Conservation (phyloP, 2,329 filamentous ascomycete species). For the Falciphora oryzae region DNA sequence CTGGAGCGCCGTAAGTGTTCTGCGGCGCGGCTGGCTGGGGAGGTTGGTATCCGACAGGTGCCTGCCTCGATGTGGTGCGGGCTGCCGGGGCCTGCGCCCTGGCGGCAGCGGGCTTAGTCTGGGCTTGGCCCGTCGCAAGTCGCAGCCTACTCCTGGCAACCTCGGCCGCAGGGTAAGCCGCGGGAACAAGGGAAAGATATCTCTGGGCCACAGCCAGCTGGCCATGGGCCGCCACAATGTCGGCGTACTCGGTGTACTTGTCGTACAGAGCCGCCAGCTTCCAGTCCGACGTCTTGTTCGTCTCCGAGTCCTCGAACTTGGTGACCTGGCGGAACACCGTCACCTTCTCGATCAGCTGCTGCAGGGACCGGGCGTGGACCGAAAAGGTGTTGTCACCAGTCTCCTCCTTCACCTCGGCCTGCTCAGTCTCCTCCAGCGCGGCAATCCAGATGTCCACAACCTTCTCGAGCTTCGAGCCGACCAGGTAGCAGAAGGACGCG, state of each 20-base stretch:
- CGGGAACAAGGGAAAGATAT: slow-evolving; percentile 82
- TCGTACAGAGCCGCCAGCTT: slow-evolving; percentile 84
- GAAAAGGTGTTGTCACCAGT: slow-evolving; percentile 79
- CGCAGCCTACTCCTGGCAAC: slow-evolving; percentile 79
- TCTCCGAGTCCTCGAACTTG: slow-evolving; percentile 79
- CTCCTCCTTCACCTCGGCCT: slow-evolving; percentile 62
- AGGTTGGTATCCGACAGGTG: slow-evolving; percentile 43
- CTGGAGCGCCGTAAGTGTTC: slow-evolving; percentile 7
- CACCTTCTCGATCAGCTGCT: slow-evolving; percentile 97
- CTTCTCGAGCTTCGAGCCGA: slow-evolving; percentile 95
- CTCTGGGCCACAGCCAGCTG: slow-evolving; percentile 81
- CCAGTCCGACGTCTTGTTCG: slow-evolving; percentile 69
- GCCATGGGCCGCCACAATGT: slow-evolving; percentile 87
- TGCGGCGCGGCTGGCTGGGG: slow-evolving; percentile 25
- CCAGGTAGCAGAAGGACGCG: slow-evolving; percentile 93
- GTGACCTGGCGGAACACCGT: slow-evolving; percentile 93
- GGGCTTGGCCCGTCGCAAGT: slow-evolving; percentile 55
- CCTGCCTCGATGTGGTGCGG: slow-evolving; percentile 32
- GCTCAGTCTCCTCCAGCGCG: slow-evolving; percentile 80
- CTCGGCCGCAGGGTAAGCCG: slow-evolving; percentile 79
- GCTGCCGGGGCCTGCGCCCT: slow-evolving; percentile 19
- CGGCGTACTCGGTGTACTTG: slow-evolving; percentile 95
- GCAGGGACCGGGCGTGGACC: slow-evolving; percentile 79
- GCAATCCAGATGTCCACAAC: slow-evolving; percentile 91
- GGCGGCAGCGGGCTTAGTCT: slow-evolving; percentile 29